Percentiles rank a stretch among this genome's conserved stretches.
These are phyloP conservation scores for Trypanosoma brucei DNA, from an alignment of 208 protist genomes.

Conservation along the genomic window DNA sequence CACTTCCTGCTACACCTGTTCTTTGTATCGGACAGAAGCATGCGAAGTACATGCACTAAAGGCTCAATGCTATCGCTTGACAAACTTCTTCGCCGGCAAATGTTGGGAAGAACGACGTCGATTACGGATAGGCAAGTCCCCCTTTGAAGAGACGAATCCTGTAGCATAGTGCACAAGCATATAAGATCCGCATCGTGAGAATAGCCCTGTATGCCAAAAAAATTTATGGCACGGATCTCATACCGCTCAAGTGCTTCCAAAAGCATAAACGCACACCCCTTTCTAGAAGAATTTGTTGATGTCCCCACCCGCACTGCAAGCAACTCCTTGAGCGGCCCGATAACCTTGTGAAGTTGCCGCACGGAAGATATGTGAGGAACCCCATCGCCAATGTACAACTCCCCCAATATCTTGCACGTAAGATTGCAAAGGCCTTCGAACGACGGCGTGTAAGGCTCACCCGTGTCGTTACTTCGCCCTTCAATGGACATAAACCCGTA, in stretches of 20 bases:
- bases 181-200: slow-evolving; percentile 5
- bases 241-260: slow-evolving; percentile 4
- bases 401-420: slow-evolving; percentile 1
- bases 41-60: slow-evolving; percentile 1
- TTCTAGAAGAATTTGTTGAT: background rate
- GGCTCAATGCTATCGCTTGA: slow-evolving; percentile 1
- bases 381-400: background rate
- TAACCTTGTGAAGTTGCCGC: background rate
- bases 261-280: background rate
- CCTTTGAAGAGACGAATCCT: background rate
- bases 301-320: background rate
- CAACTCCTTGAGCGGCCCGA: slow-evolving; percentile 1
- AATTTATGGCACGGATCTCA: background rate
- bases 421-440: slow-evolving; percentile 2
- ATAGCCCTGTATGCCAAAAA: background rate
- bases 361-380: background rate
- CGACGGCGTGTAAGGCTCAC: background rate
- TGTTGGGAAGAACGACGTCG: background rate
- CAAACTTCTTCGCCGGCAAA: background rate
- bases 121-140: background rate
- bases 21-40: slow-evolving; percentile 1
- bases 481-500: too few relatives aligned
- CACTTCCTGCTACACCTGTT: background rate
- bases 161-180: slow-evolving; percentile 3
- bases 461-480: too few relatives aligned